These are phyloP conservation scores for Priceomyces castillae DNA, from an alignment of 805 yeast species.

Conservation along the genomic window DNA sequence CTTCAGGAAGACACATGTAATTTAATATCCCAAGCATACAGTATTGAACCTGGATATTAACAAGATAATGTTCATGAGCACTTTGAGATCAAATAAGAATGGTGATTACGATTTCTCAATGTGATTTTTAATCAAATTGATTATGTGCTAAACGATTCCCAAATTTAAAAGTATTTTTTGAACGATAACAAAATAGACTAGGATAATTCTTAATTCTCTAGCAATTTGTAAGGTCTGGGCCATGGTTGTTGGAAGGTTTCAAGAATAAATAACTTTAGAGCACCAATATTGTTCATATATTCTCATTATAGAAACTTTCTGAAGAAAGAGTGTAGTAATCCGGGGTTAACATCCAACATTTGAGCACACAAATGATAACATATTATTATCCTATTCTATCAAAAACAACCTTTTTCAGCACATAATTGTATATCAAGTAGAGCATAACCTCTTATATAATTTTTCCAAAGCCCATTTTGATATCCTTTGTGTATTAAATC, in stretches of 20 bases:
- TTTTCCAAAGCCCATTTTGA: too few relatives aligned
- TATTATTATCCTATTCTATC: not conserved
- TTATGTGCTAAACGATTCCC: slow-evolving; percentile 7
- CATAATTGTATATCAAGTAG: too few relatives aligned
- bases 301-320: slow-evolving; percentile 77
- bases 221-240: slow-evolving; percentile 74
- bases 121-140: slow-evolving; percentile 10
- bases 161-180: slow-evolving; percentile 5
- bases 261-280: slow-evolving; percentile 41
- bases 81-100: slow-evolving; percentile 65
- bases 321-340: slow-evolving; percentile 69
- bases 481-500: too few relatives aligned
- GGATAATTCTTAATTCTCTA: slow-evolving; percentile 59
- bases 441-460: too few relatives aligned
- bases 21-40: too few relatives aligned
- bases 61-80: slow-evolving; percentile 73
- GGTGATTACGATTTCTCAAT: slow-evolving; percentile 50
- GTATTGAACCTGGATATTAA: slow-evolving; percentile 72
- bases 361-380: slow-evolving; percentile 9
- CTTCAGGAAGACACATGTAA: too few relatives aligned
- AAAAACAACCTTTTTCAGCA: too few relatives aligned
- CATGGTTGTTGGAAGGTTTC: slow-evolving; percentile 68
- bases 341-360: slow-evolving; percentile 55
- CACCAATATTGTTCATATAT: slow-evolving; percentile 56
- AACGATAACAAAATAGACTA: slow-evolving; percentile 34